Evolutionary conservation across 257 asterid species (phyloP).

Genomic region (Fraxinus pennsylvanica): DNA sequence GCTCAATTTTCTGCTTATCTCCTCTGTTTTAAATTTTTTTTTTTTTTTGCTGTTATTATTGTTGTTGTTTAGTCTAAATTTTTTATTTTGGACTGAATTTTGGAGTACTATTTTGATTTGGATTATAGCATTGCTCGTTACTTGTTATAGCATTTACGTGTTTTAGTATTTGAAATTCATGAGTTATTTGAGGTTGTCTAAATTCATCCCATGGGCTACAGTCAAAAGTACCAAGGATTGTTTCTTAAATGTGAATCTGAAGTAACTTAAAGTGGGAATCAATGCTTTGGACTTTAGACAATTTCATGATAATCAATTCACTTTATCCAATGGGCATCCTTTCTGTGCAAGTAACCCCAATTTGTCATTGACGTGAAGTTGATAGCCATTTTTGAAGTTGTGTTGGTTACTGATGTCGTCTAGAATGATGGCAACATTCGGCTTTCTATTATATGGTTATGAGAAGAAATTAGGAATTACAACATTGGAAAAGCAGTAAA

Average conservation of each 20-base stretch:
- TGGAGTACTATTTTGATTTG: background rate
- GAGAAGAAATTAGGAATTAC: background rate
- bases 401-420: background rate
- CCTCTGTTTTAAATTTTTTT: background rate
- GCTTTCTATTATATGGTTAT: constrained; percentile 13
- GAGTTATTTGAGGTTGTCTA: constrained; percentile 7
- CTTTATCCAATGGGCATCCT: constrained; percentile 24
- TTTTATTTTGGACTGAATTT: background rate
- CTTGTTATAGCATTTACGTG: background rate
- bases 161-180: no score
- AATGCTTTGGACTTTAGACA: constrained; percentile 14
- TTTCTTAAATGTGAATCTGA: constrained; percentile 30
- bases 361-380: constrained; percentile 20
- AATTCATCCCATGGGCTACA: constrained; percentile 8
- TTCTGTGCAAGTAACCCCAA: constrained; percentile 34
- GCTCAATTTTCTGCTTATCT: constrained; percentile 13
- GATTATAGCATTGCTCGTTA: background rate
- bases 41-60: background rate
- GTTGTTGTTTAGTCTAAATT: background rate
- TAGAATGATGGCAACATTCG: background rate
- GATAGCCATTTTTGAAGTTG: background rate
- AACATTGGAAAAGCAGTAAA: background rate
- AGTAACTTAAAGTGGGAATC: constrained; percentile 36
- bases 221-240: constrained; percentile 9
- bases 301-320: constrained; percentile 13